Conservation (phyloP, 768 basidiomycete genomes). For the Tricholoma saponaceum region DNA sequence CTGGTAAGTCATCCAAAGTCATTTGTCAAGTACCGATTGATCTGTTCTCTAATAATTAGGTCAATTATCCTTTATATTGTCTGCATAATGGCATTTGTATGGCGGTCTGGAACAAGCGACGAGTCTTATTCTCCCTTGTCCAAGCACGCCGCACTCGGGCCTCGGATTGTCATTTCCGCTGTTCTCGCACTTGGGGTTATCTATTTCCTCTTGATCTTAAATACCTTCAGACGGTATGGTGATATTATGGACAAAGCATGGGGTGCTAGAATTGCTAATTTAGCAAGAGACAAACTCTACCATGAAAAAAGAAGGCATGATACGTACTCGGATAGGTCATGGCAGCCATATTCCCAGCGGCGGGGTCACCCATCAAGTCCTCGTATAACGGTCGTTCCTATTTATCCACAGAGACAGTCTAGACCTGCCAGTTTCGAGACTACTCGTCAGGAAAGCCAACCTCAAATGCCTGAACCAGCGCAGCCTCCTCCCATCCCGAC, state of each 20-base stretch:
- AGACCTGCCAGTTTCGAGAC: not conserved
- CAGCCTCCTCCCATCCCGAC: too few species aligned
- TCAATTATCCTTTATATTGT: slow-evolving; percentile 55
- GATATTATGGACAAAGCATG: slow-evolving; percentile 31
- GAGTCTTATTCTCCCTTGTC: slow-evolving; percentile 15
- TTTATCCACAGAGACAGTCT: not conserved
- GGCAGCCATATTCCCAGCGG: too few species aligned
- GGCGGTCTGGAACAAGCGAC: slow-evolving; percentile 45
- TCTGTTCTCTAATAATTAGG: slow-evolving; percentile 31
- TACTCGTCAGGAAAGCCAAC: too few species aligned
- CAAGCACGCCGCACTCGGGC: slow-evolving; percentile 26
- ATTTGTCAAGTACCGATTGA: not conserved
- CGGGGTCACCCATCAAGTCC: not conserved
- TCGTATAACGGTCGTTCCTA: not conserved
- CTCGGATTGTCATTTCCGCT: slow-evolving; percentile 40
- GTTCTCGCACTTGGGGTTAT: slow-evolving; percentile 47
- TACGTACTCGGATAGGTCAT: not conserved
- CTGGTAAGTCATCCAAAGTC: slow-evolving; percentile 36
- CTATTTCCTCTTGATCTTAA: slow-evolving; percentile 48
- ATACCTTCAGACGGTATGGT: slow-evolving; percentile 53
- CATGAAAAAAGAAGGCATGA: not conserved
- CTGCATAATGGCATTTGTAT: slow-evolving; percentile 57
- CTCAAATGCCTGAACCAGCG: too few species aligned
- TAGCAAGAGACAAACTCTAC: slow-evolving; percentile 4
- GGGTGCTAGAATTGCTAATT: slow-evolving; percentile 22